Evolutionary conservation across 192 early-diverging fungal species (phyloP), one percentile per base, ranked within the genome.

Genomic region (Umbelopsis ramanniana): DNA sequence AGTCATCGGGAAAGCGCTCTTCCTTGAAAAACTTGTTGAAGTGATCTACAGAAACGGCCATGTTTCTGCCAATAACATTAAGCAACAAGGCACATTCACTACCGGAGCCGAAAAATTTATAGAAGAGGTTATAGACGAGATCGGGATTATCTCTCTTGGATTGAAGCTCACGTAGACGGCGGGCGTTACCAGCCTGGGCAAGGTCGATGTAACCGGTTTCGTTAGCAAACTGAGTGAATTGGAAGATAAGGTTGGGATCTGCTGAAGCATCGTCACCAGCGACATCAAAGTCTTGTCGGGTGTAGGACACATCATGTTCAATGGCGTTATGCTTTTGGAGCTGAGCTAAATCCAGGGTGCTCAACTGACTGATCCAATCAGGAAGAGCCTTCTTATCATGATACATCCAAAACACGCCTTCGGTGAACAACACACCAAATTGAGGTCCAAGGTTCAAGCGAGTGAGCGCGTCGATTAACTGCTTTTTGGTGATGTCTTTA

Each of bases 301-400:
- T 46, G 40, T 69, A 50, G 10, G 74, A 75, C 8, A 66, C 74
- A 48, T 75, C 74, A 35, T 75, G 74, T 66, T 75, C 74, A 40
- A 75, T 75, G 19, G 54, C 22, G 46, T 70, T 70, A 45, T 75
- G 74, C 15, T 23, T 69, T n/a, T 38, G 45, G 8, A 72, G 11
- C 15, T 52, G 60, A 47, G 57, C 71, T 23, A 72, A 52, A 23
- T 72, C 54, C 38, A 72, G 19, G 14, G 40, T 43, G 60, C 43
- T 15, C 22, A 47, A 15, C 33, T 48, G 52, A 24, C 52, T 11
- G 43, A 53, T 29, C 57, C 57, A 63, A 37, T 63, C 29, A n/a
- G 57, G 33, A 63, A 63, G 57, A 29, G 57, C 10, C 4, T 35
- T 38, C 57, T 63, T 63, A 37, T 63, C 57, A 63, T 63, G 57